Evolutionary conservation across 2,329 filamentous ascomycete species (phyloP).

Genomic region (Penicillium fuscoglaucum): DNA sequence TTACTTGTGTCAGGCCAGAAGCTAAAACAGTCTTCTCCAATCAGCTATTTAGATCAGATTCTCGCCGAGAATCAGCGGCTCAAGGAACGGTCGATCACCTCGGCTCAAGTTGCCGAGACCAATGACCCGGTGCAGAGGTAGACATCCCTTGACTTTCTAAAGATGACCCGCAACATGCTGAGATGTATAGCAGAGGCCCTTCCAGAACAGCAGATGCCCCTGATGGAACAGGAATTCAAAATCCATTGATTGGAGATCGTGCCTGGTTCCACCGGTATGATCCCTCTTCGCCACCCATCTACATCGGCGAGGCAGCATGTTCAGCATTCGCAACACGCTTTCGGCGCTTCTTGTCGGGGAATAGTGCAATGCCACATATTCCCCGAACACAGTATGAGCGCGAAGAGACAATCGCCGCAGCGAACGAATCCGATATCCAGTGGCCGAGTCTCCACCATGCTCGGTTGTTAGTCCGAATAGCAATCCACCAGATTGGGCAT

Average conservation of each 20-base stretch:
- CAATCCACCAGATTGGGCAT: slow-evolving; percentile 38
- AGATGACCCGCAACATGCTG: not conserved
- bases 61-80: slow-evolving; percentile 36
- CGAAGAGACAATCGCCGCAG: slow-evolving; percentile 33
- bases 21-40: slow-evolving; percentile 15
- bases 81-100: slow-evolving; percentile 32
- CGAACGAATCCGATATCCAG: slow-evolving; percentile 31
- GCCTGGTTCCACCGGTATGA: slow-evolving; percentile 41
- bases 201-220: slow-evolving; percentile 24
- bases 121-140: slow-evolving; percentile 20
- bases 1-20: not conserved
- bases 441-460: slow-evolving; percentile 42
- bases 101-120: slow-evolving; percentile 28
- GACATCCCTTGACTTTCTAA: not conserved
- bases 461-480: slow-evolving; percentile 39
- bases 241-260: slow-evolving; percentile 38
- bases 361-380: slow-evolving; percentile 35
- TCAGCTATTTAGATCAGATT: slow-evolving; percentile 37
- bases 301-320: slow-evolving; percentile 42
- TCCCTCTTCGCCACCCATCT: slow-evolving; percentile 38
- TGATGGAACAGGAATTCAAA: slow-evolving; percentile 35
- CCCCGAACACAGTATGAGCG: slow-evolving; percentile 37
- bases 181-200: slow-evolving; percentile 2
- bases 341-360: slow-evolving; percentile 38
- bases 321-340: slow-evolving; percentile 44